These are phyloP conservation scores for Atkinsonella texensis DNA, from an alignment of 2,329 filamentous ascomycete species.

Conservation along the genomic window DNA sequence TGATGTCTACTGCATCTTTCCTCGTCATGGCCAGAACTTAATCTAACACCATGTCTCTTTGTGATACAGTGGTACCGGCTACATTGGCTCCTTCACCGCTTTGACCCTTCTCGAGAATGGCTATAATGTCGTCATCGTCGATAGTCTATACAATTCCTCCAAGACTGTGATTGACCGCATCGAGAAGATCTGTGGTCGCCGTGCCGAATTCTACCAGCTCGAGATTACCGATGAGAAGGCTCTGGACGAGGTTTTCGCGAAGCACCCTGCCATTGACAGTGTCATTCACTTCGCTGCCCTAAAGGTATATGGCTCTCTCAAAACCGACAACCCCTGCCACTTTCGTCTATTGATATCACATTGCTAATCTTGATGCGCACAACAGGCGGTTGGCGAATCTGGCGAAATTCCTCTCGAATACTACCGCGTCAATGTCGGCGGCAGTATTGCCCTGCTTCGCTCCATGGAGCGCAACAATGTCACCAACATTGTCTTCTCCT, in stretches of 20 bases:
- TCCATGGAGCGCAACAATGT: slow-evolving; percentile 87
- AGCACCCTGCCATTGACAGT: slow-evolving; percentile 88
- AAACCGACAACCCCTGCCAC: not conserved
- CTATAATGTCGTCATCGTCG: slow-evolving; percentile 93
- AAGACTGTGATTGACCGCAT: slow-evolving; percentile 87
- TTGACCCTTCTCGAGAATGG: slow-evolving; percentile 84
- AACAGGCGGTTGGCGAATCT: slow-evolving; percentile 87
- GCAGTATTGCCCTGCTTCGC: slow-evolving; percentile 74
- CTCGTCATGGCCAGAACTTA: slow-evolving; percentile 7
- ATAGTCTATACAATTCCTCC: slow-evolving; percentile 96
- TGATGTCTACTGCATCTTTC: not conserved
- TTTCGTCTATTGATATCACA: too few relatives aligned
- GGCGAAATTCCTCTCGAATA: slow-evolving; percentile 91
- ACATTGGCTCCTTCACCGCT: slow-evolving; percentile 96
- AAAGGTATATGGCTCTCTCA: slow-evolving; percentile 48
- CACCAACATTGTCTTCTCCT: slow-evolving; percentile 96
- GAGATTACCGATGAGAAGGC: slow-evolving; percentile 80
- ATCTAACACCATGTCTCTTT: slow-evolving; percentile 9
- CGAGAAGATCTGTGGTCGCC: slow-evolving; percentile 82
- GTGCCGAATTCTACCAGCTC: slow-evolving; percentile 70
- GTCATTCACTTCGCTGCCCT: slow-evolving; percentile 98
- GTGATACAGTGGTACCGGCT: slow-evolving; percentile 73
- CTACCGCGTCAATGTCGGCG: slow-evolving; percentile 93
- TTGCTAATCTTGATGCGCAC: not conserved
- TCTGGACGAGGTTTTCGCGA: slow-evolving; percentile 76